Percentiles rank a stretch among this genome's conserved stretches.
Conservation (phyloP, 2,329 filamentous ascomycete genomes). For the Endoconidiophora laricicola region DNA sequence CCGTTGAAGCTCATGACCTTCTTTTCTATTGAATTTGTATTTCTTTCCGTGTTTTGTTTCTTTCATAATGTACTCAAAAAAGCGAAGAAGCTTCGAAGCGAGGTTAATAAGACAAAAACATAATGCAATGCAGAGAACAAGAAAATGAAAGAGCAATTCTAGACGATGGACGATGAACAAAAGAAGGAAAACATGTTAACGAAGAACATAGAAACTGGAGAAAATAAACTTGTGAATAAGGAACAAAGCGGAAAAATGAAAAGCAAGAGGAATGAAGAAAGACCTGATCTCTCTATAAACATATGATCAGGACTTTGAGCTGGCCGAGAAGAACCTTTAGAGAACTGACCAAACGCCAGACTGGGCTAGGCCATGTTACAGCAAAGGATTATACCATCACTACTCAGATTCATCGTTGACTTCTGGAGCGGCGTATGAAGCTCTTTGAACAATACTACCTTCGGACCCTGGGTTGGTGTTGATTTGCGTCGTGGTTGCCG, state of each 20-base stretch:
- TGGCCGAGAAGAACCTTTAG: not conserved
- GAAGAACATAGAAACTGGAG: not conserved
- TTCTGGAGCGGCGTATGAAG: conserved; percentile 31
- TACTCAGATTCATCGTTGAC: conserved; percentile 38
- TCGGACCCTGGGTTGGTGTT: conserved; percentile 20
- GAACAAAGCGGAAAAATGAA: not conserved
- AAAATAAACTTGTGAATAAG: not conserved
- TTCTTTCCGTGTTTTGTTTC: no score
- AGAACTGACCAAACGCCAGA: not conserved
- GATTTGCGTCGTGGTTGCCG: conserved; percentile 38
- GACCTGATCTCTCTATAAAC: not conserved
- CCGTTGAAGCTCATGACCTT: no score
- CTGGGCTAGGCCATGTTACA: no score
- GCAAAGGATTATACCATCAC: not conserved
- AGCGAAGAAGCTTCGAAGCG: no score
- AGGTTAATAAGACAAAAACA: no score
- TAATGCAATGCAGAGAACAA: no score
- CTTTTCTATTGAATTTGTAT: no score
- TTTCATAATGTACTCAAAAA: no score
- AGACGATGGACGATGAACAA: no score
- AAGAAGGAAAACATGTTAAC: no score
- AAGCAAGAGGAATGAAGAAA: not conserved
- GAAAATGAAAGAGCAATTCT: no score
- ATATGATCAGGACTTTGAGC: not conserved
- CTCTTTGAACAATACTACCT: conserved; percentile 5